Conservation (phyloP, 345 rosid species). For the Carallia brachiata region DNA sequence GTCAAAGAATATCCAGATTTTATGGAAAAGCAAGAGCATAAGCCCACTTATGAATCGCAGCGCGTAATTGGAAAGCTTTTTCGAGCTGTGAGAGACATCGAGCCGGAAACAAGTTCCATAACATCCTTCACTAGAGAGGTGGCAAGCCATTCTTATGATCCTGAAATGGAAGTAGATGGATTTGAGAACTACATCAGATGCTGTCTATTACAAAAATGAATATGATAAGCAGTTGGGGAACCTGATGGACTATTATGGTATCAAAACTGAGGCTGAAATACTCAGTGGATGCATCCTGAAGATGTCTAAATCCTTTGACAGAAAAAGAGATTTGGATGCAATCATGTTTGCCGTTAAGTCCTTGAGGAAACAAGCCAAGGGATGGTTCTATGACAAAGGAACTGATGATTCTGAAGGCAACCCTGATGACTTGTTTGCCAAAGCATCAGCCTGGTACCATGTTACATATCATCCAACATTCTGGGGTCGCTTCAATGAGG, state of each 20-base stretch:
- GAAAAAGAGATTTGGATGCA: slow-evolving; percentile 37
- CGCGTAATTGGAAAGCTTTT: slow-evolving; percentile 51
- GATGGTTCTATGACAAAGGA: slow-evolving; percentile 36
- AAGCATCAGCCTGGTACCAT: slow-evolving; percentile 53
- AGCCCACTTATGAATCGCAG: slow-evolving; percentile 39
- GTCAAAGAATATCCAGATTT: slow-evolving; percentile 54
- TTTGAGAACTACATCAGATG: slow-evolving; percentile 34
- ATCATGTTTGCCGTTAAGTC: slow-evolving; percentile 31
- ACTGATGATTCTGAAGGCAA: slow-evolving; percentile 6
- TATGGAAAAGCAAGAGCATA: slow-evolving; percentile 51
- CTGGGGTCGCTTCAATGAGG: slow-evolving; percentile 29
- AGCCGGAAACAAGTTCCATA: slow-evolving; percentile 21
- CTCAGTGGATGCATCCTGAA: slow-evolving; percentile 46
- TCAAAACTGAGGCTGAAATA: slow-evolving; percentile 58
- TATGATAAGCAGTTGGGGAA: slow-evolving; percentile 45
- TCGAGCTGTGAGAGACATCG: slow-evolving; percentile 42
- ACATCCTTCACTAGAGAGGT: slow-evolving; percentile 35
- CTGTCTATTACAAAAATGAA: slow-evolving; percentile 29
- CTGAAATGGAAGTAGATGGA: slow-evolving; percentile 56
- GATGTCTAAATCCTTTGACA: slow-evolving; percentile 37
- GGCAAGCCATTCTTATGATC: slow-evolving; percentile 40
- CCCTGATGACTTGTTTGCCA: slow-evolving; percentile 22
- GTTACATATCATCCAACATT: slow-evolving; percentile 39
- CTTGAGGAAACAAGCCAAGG: slow-evolving; percentile 44
- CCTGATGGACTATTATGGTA: slow-evolving; percentile 48